These are phyloP conservation scores for Sporothrix protearum DNA, from an alignment of 2,329 filamentous ascomycete genomes.

Conservation along the genomic window DNA sequence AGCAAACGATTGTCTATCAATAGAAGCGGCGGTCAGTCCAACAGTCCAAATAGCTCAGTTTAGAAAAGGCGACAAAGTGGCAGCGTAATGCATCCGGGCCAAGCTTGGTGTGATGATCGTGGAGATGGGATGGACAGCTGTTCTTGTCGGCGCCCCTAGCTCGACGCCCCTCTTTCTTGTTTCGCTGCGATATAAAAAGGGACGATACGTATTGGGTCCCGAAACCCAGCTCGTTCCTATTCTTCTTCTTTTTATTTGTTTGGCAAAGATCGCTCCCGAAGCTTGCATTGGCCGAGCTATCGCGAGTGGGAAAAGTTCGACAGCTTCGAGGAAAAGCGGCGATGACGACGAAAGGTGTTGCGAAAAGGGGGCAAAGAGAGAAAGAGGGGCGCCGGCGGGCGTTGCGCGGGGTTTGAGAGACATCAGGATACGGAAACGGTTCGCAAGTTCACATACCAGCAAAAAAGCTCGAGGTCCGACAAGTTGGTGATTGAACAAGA, in stretches of 20 bases:
- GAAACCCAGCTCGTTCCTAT: neutral
- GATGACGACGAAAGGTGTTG: slow-evolving; percentile 1
- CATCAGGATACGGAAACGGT: neutral
- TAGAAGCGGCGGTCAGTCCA: neutral
- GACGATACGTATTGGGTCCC: neutral
- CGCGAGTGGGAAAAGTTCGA: neutral
- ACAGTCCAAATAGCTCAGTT: neutral
- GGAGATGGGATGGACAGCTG: neutral
- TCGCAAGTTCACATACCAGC: neutral
- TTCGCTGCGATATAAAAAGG: neutral
- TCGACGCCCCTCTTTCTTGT: neutral
- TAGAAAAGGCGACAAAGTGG: neutral
- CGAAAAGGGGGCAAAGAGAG: neutral
- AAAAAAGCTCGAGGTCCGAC: slow-evolving; percentile 11
- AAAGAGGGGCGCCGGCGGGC: neutral
- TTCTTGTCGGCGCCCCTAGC: neutral
- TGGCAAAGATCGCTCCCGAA: neutral
- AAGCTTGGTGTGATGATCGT: neutral
- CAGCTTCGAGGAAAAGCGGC: neutral
- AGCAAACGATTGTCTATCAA: neutral
- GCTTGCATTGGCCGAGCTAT: neutral
- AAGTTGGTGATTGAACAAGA: neutral
- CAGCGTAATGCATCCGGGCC: neutral
- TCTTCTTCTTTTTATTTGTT: too few relatives aligned
- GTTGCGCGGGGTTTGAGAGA: neutral